Evolutionary conservation across 371 early-diverging fungal species (phyloP), one percentile per base, ranked within the genome.

Genomic region (Apophysomyces elegans): DNA sequence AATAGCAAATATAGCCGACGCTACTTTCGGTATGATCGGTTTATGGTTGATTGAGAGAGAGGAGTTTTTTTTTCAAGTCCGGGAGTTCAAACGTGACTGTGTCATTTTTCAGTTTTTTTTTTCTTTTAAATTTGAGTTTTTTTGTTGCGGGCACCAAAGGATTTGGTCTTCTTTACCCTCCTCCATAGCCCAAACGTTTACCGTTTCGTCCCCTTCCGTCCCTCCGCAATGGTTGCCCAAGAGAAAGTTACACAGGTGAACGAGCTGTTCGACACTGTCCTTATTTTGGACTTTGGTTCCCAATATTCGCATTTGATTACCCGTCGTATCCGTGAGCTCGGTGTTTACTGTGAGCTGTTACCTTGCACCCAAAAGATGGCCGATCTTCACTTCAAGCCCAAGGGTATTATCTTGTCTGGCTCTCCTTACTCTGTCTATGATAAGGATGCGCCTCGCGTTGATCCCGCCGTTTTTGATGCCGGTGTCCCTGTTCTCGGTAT

Each of bases 221-320:
- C 11, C 47, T 36, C 14, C 58, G n/a, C 11, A 43, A 36, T 61
- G 39, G 63, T 67, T 26, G 57, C 66, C 32, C 76, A 74, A 74
- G 81, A 83, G 41, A 62, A 78, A 59, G 75, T 79, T 26, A 76
- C 83, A 56, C 85, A 87, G 61, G 89, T 91, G 65, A 86, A 89
- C 74, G 80, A 86, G 73, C 78, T 93, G 67, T 96, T 93, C 77
- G 97, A 98, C 78, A 96, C 97, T 62, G 91, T 98, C 83, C 91
- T 98, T 66, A 97, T 98, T 77, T 87, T 98, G 74, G 99, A 98
- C 86, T 97, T 97, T 88, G 99, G 99, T 65, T 96, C 96, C 36
- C 97, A 98, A 84, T 96, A 95, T 84, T 95, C 97, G 16, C 99
- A 98, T 81, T 86, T 98, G 77, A 97, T 98, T 80, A 94, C 97